Percentiles rank a stretch among this genome's conserved stretches.
These are phyloP conservation scores for Sarcomyxa edulis DNA, from an alignment of 768 basidiomycete genomes.

Conservation along the genomic window DNA sequence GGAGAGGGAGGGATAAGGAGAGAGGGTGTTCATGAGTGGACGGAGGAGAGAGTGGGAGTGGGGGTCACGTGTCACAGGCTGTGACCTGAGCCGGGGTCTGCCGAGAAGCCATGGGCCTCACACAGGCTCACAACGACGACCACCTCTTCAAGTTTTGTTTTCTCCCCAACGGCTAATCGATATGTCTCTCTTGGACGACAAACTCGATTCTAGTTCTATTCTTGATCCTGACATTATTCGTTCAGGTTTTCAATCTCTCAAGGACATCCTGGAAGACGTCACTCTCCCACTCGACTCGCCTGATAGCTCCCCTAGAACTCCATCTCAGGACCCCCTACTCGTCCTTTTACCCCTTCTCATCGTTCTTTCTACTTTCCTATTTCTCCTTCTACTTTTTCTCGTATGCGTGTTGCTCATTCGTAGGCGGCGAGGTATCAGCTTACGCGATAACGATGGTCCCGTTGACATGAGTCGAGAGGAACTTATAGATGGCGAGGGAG, in stretches of 20 bases:
- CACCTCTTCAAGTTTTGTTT: neutral
- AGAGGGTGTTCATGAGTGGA: constrained; percentile 23
- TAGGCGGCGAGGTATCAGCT: constrained; percentile 67
- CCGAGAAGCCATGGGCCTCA: no score
- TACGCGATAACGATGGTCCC: constrained; percentile 87
- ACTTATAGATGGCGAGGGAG: constrained; percentile 86
- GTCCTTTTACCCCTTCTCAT: constrained; percentile 92
- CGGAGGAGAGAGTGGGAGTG: constrained; percentile 5
- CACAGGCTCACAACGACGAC: no score
- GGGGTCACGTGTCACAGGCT: no score
- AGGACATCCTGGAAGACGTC: no score
- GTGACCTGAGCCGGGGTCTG: no score
- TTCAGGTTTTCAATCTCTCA: no score
- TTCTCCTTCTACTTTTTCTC: constrained; percentile 88
- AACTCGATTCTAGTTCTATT: neutral
- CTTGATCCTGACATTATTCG: no score
- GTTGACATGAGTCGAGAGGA: constrained; percentile 92
- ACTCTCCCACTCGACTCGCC: no score
- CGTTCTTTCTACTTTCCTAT: constrained; percentile 87
- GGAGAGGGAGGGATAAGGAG: constrained; percentile 47
- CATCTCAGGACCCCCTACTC: constrained; percentile 58
- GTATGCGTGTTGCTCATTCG: constrained; percentile 84
- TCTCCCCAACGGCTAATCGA: neutral
- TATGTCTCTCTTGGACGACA: neutral
- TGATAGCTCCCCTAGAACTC: constrained; percentile 19